Percentiles rank a stretch among this genome's conserved stretches.
phyloP scores from a whole-genome alignment of 495 filamentous ascomycete genomes.

The Neurospora sp. region DNA sequence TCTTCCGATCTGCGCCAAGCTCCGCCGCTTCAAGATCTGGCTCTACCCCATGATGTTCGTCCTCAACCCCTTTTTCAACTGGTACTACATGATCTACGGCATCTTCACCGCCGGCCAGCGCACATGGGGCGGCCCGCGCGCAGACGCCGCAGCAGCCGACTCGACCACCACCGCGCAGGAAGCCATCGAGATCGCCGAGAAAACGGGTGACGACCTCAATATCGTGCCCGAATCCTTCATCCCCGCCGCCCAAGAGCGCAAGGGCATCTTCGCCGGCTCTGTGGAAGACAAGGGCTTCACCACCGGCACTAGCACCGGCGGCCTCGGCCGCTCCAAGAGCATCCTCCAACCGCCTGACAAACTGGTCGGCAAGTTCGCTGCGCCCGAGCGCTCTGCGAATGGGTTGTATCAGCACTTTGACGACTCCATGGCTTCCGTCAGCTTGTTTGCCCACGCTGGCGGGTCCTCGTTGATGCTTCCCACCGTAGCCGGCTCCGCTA shows the following conservation, averaged over 20 bases:
- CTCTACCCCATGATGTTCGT: conserved; percentile 95
- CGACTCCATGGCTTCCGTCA: conserved; percentile 47
- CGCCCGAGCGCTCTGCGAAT: conserved; percentile 46
- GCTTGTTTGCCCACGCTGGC: background rate
- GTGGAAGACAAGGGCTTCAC: conserved; percentile 22
- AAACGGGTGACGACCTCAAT: conserved; percentile 81
- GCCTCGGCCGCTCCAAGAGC: conserved; percentile 26
- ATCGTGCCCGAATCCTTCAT: conserved; percentile 87
- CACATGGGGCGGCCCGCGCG: conserved; percentile 93
- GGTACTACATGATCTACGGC: conserved; percentile 88
- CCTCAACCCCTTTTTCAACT: conserved; percentile 95
- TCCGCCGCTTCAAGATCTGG: conserved; percentile 86
- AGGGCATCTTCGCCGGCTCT: conserved; percentile 16
- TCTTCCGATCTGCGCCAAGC: too few species aligned
- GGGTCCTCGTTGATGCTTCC: background rate
- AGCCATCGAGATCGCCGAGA: conserved; percentile 71
- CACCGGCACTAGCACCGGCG: background rate
- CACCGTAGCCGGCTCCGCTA: background rate
- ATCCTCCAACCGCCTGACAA: conserved; percentile 63
- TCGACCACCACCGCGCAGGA: conserved; percentile 68
- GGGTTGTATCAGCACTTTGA: conserved; percentile 56
- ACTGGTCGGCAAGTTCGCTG: conserved; percentile 63
- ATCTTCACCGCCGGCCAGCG: conserved; percentile 89
- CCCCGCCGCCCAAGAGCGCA: conserved; percentile 46
- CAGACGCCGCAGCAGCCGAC: conserved; percentile 82